phyloP scores from a whole-genome alignment of 2,329 filamentous ascomycete genomes.

The Xylariaceae sp. region DNA sequence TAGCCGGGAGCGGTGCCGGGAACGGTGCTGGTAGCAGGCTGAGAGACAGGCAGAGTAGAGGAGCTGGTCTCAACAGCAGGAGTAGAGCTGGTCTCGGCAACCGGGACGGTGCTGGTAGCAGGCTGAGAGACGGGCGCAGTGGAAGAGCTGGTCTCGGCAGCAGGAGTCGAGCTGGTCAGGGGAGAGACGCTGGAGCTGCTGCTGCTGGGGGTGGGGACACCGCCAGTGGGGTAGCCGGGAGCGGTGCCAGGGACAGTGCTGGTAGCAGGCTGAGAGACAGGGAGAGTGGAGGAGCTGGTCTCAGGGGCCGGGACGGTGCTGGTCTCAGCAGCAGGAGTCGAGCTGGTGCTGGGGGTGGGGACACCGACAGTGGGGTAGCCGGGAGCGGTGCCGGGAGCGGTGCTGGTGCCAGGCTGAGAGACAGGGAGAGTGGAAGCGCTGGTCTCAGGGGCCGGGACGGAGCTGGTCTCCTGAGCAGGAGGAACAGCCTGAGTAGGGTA shows the following conservation, averaged over 20 bases:
- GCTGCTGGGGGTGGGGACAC: background rate
- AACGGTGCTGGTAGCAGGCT: no score
- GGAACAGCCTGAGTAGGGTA: no score
- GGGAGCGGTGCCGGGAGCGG: background rate
- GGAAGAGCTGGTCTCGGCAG: background rate
- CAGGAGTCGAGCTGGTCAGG: no score
- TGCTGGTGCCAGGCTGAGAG: background rate
- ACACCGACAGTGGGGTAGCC: background rate
- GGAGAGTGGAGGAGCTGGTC: background rate
- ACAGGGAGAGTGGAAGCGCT: background rate
- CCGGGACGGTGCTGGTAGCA: no score
- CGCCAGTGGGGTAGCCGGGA: slow-evolving; percentile 7
- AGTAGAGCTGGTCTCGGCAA: no score
- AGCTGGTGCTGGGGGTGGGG: background rate
- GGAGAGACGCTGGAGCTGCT: background rate
- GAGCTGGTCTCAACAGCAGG: no score
- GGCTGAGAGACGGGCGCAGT: background rate
- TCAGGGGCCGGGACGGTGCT: no score
- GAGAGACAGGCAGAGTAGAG: background rate
- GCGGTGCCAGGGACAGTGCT: background rate
- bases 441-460: background rate
- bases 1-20: background rate
- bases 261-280: background rate
- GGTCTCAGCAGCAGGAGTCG: background rate
- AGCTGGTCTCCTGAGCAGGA: background rate